Base-by-base conservation (phyloP, 768 basidiomycete species). In the Lyophyllum decastes region DNA sequence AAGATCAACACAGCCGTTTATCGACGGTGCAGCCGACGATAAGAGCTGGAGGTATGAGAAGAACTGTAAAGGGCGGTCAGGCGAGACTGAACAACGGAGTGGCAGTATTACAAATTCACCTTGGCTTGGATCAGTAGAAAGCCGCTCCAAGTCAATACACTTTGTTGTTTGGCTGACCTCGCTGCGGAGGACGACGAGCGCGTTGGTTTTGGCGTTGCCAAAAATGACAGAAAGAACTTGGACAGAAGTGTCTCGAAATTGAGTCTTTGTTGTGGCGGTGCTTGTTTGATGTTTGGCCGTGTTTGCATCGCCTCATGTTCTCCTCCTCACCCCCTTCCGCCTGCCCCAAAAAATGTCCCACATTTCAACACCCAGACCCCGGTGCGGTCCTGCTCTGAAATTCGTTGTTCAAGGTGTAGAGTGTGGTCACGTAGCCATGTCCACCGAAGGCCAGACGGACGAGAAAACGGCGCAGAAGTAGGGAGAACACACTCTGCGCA, bases 251-350 rank as follows among this genome's bases (percentile, higher is more conserved):
- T 61, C 49, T 50, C 14, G 57, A 61, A 64, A 59, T 45, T 46
- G 40, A 30, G 30, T 30, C 48, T 56, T 54, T 56, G 52, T 27
- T 49, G 63, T 64, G 60, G 63, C 61, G 49, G 61, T 62, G 63
- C 58, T 59, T 64, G 59, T 59, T 64, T 61, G 40, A 58, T 64
- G 40, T 64, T 61, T 64, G 58, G 25, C 40, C 4, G 11, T 61
- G 38, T 64, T 64, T 59, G 49, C 11, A 35, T 19, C 21, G 45
- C 55, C 45, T 22, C 58, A 59, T 60, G 54, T 35, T 60, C 61
- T 60, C 61, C 61, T 62, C 61, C 58, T 60, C 61, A 12, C 52
- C 54, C 27, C 44, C 55, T 61, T 64, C 60, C 63, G 54, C 49
- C 21, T 43, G n/a, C 43, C 60, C 17, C 33, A 53, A 35, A 26